Base-by-base conservation (phyloP, 192 early-diverging fungal species). In the Coemansia sp. region DNA sequence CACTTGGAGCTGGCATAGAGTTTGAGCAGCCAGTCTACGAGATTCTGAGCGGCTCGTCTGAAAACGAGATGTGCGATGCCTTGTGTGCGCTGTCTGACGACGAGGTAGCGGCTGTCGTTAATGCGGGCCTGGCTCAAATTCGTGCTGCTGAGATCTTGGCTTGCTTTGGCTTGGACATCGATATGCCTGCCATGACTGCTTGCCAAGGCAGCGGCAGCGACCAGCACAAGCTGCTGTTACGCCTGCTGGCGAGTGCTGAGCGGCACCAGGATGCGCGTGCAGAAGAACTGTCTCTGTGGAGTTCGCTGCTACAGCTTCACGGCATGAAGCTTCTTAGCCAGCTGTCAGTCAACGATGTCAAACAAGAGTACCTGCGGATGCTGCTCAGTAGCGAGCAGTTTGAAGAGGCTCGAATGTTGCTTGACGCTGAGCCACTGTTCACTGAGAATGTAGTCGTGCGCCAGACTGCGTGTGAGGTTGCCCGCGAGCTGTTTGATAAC, bases 401-500 rank as follows among this genome's bases (percentile, higher is more conserved):
- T 41, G 59, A 58, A 18, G 38, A 65, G 34, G 73, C 67, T 2
- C 67, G 53, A 3, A 37, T 43, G n/a, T 46, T 76, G 34, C 50
- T 66, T 12, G 60, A 65, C 15, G 52, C 46, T 2, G 38, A 56
- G 33, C 44, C 58, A 19, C 27, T 15, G 5, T 60, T 67, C 18
- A 29, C 19, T 19, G 58, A 42, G 11, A 19, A 40, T 1, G 18
- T 35, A 0, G 36, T 24, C 4, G 62, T 58, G 3, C 40, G 62
- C 10, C 63, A 66, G 14, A 57, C 66, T 12, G 66, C 65, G 58
- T 65, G 65, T n/a, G 57, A 68, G n/a, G 70, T 62, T 11, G 70
- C 63, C 1, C 56, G 63, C 38, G 70, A 80, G 60, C 38, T 80
- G 62, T 61, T 73, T n/a, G 70, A 72, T 55, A 72, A 72, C 53